Evolutionary conservation across 371 early-diverging fungal species (phyloP).

Genomic region (Saksenaea oblongispora): DNA sequence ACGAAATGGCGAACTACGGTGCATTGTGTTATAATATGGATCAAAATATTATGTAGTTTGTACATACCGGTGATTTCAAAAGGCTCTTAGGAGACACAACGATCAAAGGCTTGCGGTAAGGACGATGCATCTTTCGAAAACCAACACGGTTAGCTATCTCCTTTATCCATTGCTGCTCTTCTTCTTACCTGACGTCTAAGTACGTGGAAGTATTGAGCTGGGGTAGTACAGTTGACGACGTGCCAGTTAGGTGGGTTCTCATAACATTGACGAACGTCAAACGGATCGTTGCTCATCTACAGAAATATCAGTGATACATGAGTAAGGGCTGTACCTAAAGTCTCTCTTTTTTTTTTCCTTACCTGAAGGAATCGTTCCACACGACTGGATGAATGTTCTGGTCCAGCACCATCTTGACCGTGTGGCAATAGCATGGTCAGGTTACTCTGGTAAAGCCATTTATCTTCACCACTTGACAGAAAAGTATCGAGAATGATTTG

Average conservation of each 20-base stretch:
- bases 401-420: slow-evolving; percentile 96
- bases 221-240: slow-evolving; percentile 90
- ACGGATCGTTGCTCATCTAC: slow-evolving; percentile 81
- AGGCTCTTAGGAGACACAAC: slow-evolving; percentile 88
- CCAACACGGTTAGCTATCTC: neutral
- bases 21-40: neutral
- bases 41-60: no score
- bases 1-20: slow-evolving; percentile 62
- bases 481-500: slow-evolving; percentile 96
- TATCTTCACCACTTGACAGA: slow-evolving; percentile 85
- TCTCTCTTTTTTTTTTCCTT: slow-evolving; percentile 2
- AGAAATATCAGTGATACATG: neutral
- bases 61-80: slow-evolving; percentile 53
- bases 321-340: neutral
- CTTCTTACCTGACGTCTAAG: slow-evolving; percentile 81
- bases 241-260: slow-evolving; percentile 86
- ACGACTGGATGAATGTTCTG: slow-evolving; percentile 91
- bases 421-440: slow-evolving; percentile 93
- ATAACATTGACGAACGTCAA: slow-evolving; percentile 53
- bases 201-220: slow-evolving; percentile 96
- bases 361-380: slow-evolving; percentile 96
- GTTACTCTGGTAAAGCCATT: slow-evolving; percentile 93
- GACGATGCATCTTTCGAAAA: slow-evolving; percentile 61
- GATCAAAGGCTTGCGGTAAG: slow-evolving; percentile 91
- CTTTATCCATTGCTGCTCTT: neutral